phyloP scores from a whole-genome alignment of 495 filamentous ascomycete species.

The Recurvomyces mirabilis region DNA sequence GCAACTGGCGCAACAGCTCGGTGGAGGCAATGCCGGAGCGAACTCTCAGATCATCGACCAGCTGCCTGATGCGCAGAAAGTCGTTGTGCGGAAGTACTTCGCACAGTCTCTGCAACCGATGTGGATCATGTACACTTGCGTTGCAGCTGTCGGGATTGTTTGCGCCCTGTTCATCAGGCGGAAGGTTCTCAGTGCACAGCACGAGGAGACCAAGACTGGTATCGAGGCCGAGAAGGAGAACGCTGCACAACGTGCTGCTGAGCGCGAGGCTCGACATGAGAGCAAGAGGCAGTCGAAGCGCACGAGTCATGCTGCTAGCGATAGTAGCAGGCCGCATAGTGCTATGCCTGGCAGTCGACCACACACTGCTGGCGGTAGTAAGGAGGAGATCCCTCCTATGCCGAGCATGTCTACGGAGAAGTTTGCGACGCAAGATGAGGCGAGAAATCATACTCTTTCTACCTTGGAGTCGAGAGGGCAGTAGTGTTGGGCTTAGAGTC shows the following conservation, averaged over 20 bases:
- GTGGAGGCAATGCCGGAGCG: constrained; percentile 35
- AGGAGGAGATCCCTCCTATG: constrained; percentile 5
- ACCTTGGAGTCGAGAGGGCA: constrained; percentile 3
- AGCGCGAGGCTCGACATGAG: constrained; percentile 16
- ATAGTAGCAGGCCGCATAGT: background rate
- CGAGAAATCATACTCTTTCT: background rate
- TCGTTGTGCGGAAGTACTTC: constrained; percentile 31
- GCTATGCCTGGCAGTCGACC: background rate
- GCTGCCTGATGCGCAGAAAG: constrained; percentile 27
- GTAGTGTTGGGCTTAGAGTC: too few relatives aligned
- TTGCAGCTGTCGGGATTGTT: constrained; percentile 31
- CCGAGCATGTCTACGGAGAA: constrained; percentile 7
- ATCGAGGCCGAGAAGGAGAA: constrained; percentile 30
- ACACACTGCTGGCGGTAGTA: background rate
- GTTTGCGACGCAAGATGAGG: background rate
- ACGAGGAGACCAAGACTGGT: constrained; percentile 34
- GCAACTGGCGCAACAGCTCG: constrained; percentile 27
- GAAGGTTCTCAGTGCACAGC: constrained; percentile 25
- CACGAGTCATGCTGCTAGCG: background rate
- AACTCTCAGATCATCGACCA: constrained; percentile 33
- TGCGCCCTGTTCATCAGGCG: constrained; percentile 30
- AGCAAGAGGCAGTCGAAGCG: constrained; percentile 12
- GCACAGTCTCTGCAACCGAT: constrained; percentile 34
- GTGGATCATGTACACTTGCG: constrained; percentile 39
- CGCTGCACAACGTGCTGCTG: constrained; percentile 17